A percentile compares a stretch with the other conserved stretches of the same genome.
Evolutionary conservation across 1,139 yeast genomes (phyloP).

Genomic region (Candida sojae): DNA sequence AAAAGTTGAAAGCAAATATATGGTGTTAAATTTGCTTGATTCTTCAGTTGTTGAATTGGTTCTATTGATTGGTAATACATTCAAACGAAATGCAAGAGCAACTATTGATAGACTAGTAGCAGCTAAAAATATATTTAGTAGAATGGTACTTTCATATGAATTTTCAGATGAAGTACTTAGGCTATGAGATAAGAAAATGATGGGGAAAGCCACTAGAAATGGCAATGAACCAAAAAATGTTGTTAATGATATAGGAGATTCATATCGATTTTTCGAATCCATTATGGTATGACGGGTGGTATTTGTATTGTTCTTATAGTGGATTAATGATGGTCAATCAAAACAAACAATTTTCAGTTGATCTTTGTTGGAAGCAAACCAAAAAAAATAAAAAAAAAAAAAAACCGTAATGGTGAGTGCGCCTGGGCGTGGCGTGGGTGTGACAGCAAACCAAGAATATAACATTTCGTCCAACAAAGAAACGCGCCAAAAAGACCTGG

Average conservation of each 20-base stretch:
- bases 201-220: conserved; percentile 28
- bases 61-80: conserved; percentile 6
- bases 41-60: neutral
- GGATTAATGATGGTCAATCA: too few species aligned
- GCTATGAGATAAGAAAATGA: conserved; percentile 24
- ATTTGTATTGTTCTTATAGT: too few species aligned
- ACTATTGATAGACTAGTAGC: conserved; percentile 5
- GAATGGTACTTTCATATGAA: conserved; percentile 1
- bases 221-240: conserved; percentile 26
- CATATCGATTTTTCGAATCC: conserved; percentile 1
- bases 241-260: conserved; percentile 2
- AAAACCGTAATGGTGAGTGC: neutral
- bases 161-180: conserved; percentile 7
- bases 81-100: conserved; percentile 4
- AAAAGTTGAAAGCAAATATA: conserved; percentile 4
- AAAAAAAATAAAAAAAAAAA: neutral
- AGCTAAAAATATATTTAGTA: conserved; percentile 11
- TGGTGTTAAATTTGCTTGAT: conserved; percentile 4
- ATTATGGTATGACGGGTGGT: neutral
- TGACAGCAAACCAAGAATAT: too few species aligned
- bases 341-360: neutral
- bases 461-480: too few species aligned
- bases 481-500: too few species aligned
- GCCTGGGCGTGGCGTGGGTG: too few species aligned
- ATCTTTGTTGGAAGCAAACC: neutral